A percentile compares a stretch with the other conserved stretches of the same genome.
These are phyloP conservation scores for Gaertneriomyces semiglobifer DNA, from an alignment of 192 early-diverging fungal species.

Conservation along the genomic window DNA sequence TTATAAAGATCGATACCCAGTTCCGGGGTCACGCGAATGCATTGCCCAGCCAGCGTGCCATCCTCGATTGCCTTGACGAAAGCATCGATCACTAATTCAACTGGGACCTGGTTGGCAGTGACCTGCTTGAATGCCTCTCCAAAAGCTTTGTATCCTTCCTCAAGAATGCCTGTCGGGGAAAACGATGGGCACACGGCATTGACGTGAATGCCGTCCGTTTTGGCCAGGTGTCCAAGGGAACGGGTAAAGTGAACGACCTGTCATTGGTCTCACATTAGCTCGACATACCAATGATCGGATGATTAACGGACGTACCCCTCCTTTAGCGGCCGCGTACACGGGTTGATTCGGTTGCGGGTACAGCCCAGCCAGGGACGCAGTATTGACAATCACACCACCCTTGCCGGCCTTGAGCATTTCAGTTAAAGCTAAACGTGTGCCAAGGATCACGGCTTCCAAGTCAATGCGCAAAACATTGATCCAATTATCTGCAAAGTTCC, in stretches of 20 bases:
- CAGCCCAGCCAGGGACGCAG: constrained; percentile 69
- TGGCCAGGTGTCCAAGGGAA: constrained; percentile 8
- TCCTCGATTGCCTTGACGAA: constrained; percentile 47
- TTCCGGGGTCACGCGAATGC: constrained; percentile 35
- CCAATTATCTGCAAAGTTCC: constrained; percentile 33
- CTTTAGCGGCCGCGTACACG: constrained; percentile 75
- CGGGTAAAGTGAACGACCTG: constrained; percentile 33
- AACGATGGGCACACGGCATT: constrained; percentile 34
- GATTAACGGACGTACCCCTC: constrained; percentile 48
- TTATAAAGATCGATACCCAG: constrained; percentile 35
- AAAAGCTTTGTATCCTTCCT: constrained; percentile 3
- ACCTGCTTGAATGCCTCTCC: constrained; percentile 5
- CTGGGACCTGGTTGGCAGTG: constrained; percentile 28
- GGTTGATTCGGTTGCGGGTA: constrained; percentile 49
- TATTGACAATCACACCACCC: constrained; percentile 71
- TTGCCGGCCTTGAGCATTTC: constrained; percentile 47
- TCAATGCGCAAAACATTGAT: constrained; percentile 69
- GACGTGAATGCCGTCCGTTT: constrained; percentile 37
- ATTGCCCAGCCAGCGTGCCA: constrained; percentile 34
- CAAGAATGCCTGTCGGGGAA: constrained; percentile 26
- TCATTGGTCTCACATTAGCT: neutral
- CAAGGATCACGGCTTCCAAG: constrained; percentile 67
- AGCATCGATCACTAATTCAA: constrained; percentile 45
- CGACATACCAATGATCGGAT: constrained; percentile 14
- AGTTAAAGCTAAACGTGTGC: constrained; percentile 68